phyloP scores from a whole-genome alignment of 768 basidiomycete species.

The Lanmaoa pseudosensibilis region DNA sequence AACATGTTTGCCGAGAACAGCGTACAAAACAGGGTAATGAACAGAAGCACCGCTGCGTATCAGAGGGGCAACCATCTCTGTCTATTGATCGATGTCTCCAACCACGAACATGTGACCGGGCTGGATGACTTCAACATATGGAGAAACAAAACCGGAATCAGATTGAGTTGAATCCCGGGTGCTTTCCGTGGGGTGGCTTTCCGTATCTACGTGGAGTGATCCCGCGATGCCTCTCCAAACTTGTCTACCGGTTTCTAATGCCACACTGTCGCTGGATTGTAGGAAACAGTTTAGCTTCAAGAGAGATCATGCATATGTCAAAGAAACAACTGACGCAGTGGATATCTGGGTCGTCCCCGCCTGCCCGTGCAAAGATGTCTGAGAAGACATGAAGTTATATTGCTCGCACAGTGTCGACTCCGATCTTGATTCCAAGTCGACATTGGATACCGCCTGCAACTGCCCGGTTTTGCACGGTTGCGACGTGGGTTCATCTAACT shows the following conservation, averaged over 20 bases:
- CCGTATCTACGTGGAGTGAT: neutral
- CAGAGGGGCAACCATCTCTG: neutral
- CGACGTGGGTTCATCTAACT: neutral
- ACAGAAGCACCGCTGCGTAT: neutral
- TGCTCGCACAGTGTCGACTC: neutral
- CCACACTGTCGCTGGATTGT: neutral
- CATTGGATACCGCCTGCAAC: neutral
- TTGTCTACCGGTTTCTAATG: neutral
- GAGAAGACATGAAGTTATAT: no score
- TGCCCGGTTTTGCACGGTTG: neutral
- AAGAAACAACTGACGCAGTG: neutral
- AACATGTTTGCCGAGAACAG: no score
- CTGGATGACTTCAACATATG: neutral
- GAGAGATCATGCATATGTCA: neutral
- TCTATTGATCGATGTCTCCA: neutral
- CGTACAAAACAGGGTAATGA: no score
- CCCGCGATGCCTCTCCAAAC: neutral
- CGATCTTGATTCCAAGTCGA: neutral
- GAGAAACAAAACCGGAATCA: neutral
- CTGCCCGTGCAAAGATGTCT: neutral
- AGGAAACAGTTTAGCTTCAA: neutral
- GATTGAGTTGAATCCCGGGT: neutral
- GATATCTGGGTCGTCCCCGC: neutral
- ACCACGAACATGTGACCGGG: neutral
- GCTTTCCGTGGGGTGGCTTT: neutral